Evolutionary conservation across 805 yeast species (phyloP).

Genomic region (Komagataella pseudopastoris): DNA sequence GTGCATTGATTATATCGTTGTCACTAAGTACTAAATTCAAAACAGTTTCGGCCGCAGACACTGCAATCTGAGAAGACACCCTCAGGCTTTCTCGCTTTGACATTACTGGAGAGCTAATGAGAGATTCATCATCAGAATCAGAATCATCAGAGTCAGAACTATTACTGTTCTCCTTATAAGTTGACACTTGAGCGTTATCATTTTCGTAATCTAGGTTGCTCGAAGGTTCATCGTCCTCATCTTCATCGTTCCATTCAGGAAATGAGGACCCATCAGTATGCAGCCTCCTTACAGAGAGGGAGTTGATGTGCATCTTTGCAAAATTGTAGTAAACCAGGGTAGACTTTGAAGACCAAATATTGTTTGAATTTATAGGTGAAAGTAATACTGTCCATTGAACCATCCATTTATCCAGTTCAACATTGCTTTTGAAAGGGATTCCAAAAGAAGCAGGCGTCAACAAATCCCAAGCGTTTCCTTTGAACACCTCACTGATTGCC

Average conservation of each 20-base stretch:
- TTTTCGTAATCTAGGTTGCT: conserved; percentile 1
- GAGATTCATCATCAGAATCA: conserved; percentile 1
- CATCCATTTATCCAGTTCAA: conserved; percentile 68
- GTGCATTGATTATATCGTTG: conserved; percentile 38
- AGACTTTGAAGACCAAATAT: conserved; percentile 54
- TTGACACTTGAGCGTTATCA: conserved; percentile 7
- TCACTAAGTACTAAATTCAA: conserved; percentile 46
- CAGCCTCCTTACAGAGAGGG: conserved; percentile 28
- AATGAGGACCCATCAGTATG: conserved; percentile 18
- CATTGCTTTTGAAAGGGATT: conserved; percentile 50
- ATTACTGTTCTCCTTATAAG: conserved; percentile 6
- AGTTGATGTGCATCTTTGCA: conserved; percentile 64
- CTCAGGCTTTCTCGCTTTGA: conserved; percentile 8
- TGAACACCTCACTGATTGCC: conserved; percentile 44
- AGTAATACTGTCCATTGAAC: conserved; percentile 64
- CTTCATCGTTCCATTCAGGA: conserved; percentile 11
- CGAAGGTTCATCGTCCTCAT: conserved; percentile 18
- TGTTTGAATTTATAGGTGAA: conserved; percentile 35
- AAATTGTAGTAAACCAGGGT: conserved; percentile 59
- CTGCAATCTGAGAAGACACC: conserved; percentile 32
- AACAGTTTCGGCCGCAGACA: conserved; percentile 51
- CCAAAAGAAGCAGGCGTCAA: conserved; percentile 51
- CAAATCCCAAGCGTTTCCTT: conserved; percentile 47
- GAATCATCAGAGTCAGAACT: conserved; percentile 7
- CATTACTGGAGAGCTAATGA: conserved; percentile 1